Evolutionary conservation across 441 rosid genomes (phyloP).

Genomic region (Pelargonium myrrhifolium): DNA sequence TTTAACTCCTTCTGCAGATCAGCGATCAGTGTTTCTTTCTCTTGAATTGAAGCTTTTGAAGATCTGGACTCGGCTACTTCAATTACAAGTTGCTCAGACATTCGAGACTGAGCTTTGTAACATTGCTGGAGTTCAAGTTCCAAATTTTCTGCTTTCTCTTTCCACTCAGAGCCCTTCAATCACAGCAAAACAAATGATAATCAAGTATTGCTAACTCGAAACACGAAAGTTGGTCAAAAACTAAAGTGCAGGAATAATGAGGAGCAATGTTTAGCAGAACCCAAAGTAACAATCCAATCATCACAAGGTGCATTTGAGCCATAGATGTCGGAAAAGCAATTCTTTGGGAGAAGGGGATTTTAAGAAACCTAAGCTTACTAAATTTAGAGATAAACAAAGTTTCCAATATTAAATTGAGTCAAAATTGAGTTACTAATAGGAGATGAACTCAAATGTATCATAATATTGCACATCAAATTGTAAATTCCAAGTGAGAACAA

Average conservation of each 20-base stretch:
- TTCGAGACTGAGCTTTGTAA: slow-evolving; percentile 79
- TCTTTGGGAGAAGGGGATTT: not conserved
- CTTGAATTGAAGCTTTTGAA: slow-evolving; percentile 58
- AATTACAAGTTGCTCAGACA: slow-evolving; percentile 80
- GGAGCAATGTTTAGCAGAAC: not conserved
- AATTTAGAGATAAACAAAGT: not conserved
- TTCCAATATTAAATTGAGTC: not conserved
- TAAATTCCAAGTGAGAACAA: not conserved
- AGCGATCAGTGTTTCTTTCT: slow-evolving; percentile 49
- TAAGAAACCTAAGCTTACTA: not conserved
- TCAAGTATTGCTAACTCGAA: not conserved
- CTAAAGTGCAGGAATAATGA: not conserved
- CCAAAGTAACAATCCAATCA: not conserved
- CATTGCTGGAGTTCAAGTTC: slow-evolving; percentile 83
- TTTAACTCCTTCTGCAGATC: slow-evolving; percentile 45
- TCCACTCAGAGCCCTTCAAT: slow-evolving; percentile 86
- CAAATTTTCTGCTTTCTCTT: slow-evolving; percentile 73
- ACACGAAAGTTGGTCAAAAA: not conserved
- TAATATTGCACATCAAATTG: not conserved
- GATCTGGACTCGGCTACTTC: slow-evolving; percentile 79
- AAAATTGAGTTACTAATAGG: too few species aligned
- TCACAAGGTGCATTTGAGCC: not conserved
- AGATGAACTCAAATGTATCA: not conserved
- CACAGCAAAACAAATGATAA: slow-evolving; percentile 6
- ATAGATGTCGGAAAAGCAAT: not conserved